Evolutionary conservation across 805 yeast genomes (phyloP).

Genomic region (Cephaloascus fragrans): DNA sequence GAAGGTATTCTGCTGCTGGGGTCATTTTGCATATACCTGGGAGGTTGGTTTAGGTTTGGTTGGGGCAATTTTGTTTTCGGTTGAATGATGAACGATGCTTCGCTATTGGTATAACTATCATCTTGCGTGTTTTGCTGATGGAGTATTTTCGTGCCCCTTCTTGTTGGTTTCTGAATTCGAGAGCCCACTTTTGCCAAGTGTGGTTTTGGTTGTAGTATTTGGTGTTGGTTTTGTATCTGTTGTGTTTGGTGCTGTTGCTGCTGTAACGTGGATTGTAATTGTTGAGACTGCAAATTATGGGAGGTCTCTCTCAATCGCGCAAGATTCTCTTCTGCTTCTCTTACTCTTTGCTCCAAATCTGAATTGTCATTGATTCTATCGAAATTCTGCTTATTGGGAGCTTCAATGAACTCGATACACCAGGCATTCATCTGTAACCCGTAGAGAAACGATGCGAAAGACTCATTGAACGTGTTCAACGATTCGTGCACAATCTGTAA

Average conservation of each 20-base stretch:
- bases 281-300: no score
- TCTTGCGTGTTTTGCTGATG: no score
- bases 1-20: not conserved
- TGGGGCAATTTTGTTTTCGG: slow-evolving; percentile 8
- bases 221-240: not conserved
- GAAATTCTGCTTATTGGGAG: slow-evolving; percentile 3
- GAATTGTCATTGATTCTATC: not conserved
- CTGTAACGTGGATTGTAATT: no score
- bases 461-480: slow-evolving; percentile 62
- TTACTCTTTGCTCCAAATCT: not conserved
- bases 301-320: not conserved
- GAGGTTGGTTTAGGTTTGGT: not conserved
- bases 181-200: slow-evolving; percentile 1
- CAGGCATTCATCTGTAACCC: slow-evolving; percentile 82
- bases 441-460: slow-evolving; percentile 65
- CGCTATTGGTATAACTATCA: slow-evolving; percentile 17
- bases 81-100: slow-evolving; percentile 15
- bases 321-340: slow-evolving; percentile 1
- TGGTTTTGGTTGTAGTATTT: not conserved
- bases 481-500: slow-evolving; percentile 53
- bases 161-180: no score
- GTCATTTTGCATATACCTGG: not conserved
- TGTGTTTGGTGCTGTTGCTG: not conserved
- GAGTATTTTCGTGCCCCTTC: no score
- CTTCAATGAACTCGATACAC: slow-evolving; percentile 57